These are phyloP conservation scores for Dendrobium chrysotoxum DNA, from an alignment of 106 monocot genomes.

Conservation along the genomic window DNA sequence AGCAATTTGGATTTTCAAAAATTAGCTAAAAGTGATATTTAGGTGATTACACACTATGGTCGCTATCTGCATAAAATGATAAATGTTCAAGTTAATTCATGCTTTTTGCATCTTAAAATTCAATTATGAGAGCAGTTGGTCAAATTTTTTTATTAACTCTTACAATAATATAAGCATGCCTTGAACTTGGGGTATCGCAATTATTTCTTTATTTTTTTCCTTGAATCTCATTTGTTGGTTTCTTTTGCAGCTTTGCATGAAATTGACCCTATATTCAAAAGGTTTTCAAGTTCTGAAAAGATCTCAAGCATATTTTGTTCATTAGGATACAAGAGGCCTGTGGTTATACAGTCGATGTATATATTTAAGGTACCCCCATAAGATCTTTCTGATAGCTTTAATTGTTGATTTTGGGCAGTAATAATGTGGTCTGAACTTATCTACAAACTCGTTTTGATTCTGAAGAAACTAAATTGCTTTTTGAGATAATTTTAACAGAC, in stretches of 20 bases:
- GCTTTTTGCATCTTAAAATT: too few relatives aligned
- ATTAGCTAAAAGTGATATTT: neutral
- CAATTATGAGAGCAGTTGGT: too few relatives aligned
- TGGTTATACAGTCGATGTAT: slow-evolving; percentile 95
- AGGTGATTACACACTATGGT: neutral
- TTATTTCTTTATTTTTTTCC: neutral
- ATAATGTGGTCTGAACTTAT: neutral
- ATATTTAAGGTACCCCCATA: slow-evolving; percentile 76
- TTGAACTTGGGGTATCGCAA: too few relatives aligned
- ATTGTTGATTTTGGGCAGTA: neutral
- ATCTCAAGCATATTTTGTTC: slow-evolving; percentile 57
- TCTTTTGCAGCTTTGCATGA: slow-evolving; percentile 77
- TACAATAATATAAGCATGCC: too few relatives aligned
- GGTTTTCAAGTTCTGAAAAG: slow-evolving; percentile 57
- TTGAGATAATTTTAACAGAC: neutral
- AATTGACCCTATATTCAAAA: slow-evolving; percentile 84
- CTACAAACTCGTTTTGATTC: neutral
- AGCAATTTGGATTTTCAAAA: neutral
- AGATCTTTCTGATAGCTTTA: neutral
- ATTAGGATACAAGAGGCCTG: slow-evolving; percentile 74
- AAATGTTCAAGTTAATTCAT: too few relatives aligned
- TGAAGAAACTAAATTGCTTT: neutral
- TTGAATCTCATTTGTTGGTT: neutral
- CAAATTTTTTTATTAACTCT: too few relatives aligned
- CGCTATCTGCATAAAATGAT: neutral